Conservation (phyloP, 108 stramenopile genomes). For the Skeletonema marinoi region DNA sequence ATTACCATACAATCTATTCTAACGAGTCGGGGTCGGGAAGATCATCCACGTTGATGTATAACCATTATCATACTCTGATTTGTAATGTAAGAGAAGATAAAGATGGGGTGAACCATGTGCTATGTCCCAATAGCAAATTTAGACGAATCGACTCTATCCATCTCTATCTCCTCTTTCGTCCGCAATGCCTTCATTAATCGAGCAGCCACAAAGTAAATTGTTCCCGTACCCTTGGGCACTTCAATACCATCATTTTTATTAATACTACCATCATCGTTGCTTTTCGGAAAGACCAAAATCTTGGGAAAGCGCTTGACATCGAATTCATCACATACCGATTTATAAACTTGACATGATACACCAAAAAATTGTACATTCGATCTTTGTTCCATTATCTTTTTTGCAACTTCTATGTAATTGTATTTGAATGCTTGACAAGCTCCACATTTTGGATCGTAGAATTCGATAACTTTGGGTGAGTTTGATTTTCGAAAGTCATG, state of each 20-base stretch:
- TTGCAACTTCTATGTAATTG: slow-evolving; percentile 25
- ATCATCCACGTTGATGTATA: too few species aligned
- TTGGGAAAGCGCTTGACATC: slow-evolving; percentile 16
- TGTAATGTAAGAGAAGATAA: too few species aligned
- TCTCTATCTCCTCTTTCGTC: slow-evolving; percentile 18
- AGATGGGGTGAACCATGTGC: too few species aligned
- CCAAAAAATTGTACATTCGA: slow-evolving; percentile 36
- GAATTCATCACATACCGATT: neutral
- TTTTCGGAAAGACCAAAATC: slow-evolving; percentile 18
- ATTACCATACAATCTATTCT: too few species aligned
- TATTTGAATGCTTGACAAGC: slow-evolving; percentile 26
- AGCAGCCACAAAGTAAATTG: slow-evolving; percentile 23
- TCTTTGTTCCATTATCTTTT: slow-evolving; percentile 2
- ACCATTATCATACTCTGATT: too few species aligned
- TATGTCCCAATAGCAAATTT: neutral
- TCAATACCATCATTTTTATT: slow-evolving; percentile 7
- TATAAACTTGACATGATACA: slow-evolving; percentile 16
- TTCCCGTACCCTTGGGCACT: slow-evolving; percentile 30
- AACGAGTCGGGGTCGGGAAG: too few species aligned
- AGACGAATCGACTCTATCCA: neutral
- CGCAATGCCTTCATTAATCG: slow-evolving; percentile 31
- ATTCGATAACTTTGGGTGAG: slow-evolving; percentile 26
- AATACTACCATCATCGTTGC: neutral
- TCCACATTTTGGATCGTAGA: slow-evolving; percentile 36
- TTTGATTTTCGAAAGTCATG: slow-evolving; percentile 14